Evolutionary conservation across 768 basidiomycete genomes (phyloP), one percentile per base, ranked within the genome.

Genomic region (Clitopilus hobsonii): DNA sequence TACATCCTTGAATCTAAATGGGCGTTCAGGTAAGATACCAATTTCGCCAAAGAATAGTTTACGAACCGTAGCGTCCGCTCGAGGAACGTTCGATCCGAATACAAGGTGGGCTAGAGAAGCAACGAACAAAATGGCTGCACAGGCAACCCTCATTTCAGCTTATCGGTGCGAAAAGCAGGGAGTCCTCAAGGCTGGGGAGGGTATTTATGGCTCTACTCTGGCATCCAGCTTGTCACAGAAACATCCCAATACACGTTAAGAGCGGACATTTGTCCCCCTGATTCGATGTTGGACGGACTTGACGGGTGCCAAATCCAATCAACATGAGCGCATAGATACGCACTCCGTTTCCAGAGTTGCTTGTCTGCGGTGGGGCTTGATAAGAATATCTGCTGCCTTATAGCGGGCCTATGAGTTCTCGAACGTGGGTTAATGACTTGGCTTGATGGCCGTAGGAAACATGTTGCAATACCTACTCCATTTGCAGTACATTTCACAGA

Each of bases 31-130:
- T 23, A 20, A 20, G 11, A 4, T 4, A 2, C 3, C n/a, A 62
- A 59, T 48, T 74, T 62, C 73, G 74, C 30, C 5, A 45, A 18
- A 45, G 41, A 32, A 32, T 32, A 16, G 41, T 45, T 16, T 45
- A 45, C 32, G 32, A 20, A 45, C 22, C 3, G 41, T 18, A 18
- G 28, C 22, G 27, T 24, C 29, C 14, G 29, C 13, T 13, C 49
- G 49, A 49, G 25, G 53, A 25, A 45, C 8, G 24, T 51, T 38
- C 23, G 49, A 59, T 24, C 25, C 23, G 11, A 18, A 29, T 3
- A 26, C 26, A 52, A 54, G 1, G 49, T 47, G 36, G 58, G 56
- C 32, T 4, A 36, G 4, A n/a, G n/a, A n/a, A n/a, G 32, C 8
- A n/a, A 36, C 2, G 32, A 36, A 36, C 13, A n/a, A n/a, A 4